These are phyloP conservation scores for Trametopsis cervina DNA, from an alignment of 768 basidiomycete genomes.

Conservation along the genomic window DNA sequence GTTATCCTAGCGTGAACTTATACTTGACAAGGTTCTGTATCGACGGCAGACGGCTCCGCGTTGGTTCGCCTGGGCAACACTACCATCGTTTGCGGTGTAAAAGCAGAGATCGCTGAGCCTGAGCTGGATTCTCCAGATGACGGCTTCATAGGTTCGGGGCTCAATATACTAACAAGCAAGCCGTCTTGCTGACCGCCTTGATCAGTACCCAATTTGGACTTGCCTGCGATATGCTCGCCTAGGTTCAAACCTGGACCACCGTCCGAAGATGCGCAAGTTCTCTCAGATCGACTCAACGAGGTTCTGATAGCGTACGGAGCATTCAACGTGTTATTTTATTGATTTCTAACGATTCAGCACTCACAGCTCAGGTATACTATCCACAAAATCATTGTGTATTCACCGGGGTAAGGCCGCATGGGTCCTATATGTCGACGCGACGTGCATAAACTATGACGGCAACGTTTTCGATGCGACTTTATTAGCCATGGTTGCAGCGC, in stretches of 20 bases:
- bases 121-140: conserved; percentile 65
- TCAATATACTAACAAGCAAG: background rate
- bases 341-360: background rate
- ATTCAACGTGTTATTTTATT: conserved; percentile 23
- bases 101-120: conserved; percentile 91
- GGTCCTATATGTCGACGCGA: conserved; percentile 93
- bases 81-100: conserved; percentile 94
- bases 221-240: conserved; percentile 89
- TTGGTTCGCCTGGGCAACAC: conserved; percentile 88
- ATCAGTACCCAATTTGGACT: conserved; percentile 91
- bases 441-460: conserved; percentile 96
- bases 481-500: conserved; percentile 79
- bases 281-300: conserved; percentile 79
- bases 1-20: background rate
- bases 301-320: conserved; percentile 55
- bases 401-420: conserved; percentile 75
- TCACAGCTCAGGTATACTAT: conserved; percentile 56
- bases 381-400: conserved; percentile 70
- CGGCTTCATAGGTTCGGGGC: conserved; percentile 73
- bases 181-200: background rate
- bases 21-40: conserved; percentile 67
- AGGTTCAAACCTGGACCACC: conserved; percentile 96
- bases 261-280: conserved; percentile 86
- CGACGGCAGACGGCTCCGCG: conserved; percentile 89
- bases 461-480: conserved; percentile 90